These are phyloP conservation scores for Debaryomyces sp. DNA, from an alignment of 1,139 yeast genomes.

Conservation along the genomic window DNA sequence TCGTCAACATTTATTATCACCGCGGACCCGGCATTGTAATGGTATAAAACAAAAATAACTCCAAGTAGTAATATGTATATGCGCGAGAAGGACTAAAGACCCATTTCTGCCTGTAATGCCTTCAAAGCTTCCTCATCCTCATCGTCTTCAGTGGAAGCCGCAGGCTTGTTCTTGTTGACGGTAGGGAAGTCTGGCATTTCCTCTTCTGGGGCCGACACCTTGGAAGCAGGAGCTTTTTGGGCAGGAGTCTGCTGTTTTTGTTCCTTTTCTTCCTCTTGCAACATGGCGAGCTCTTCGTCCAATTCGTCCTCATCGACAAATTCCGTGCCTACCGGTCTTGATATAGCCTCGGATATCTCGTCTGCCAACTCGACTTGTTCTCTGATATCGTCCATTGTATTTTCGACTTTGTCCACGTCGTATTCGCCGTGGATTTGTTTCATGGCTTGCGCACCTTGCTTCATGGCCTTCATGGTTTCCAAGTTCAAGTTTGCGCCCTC, in stretches of 20 bases:
- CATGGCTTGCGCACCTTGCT: slow-evolving; percentile 96
- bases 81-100: slow-evolving; percentile 46
- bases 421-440: slow-evolving; percentile 93
- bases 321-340: slow-evolving; percentile 86
- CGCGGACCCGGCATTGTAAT: background rate
- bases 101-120: slow-evolving; percentile 95
- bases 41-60: slow-evolving; percentile 3
- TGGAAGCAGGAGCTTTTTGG: slow-evolving; percentile 18
- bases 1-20: background rate
- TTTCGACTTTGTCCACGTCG: slow-evolving; percentile 94
- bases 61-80: background rate
- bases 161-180: slow-evolving; percentile 42
- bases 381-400: slow-evolving; percentile 97
- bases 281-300: slow-evolving; percentile 86
- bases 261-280: slow-evolving; percentile 79
- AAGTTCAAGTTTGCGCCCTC: slow-evolving; percentile 94
- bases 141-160: slow-evolving; percentile 61
- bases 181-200: slow-evolving; percentile 54
- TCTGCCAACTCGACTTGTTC: slow-evolving; percentile 96
- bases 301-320: slow-evolving; percentile 79
- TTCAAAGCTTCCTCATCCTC: slow-evolving; percentile 91
- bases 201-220: slow-evolving; percentile 17
- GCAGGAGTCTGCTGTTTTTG: slow-evolving; percentile 23
- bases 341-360: slow-evolving; percentile 94
- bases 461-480: slow-evolving; percentile 99